Evolutionary conservation across 495 filamentous ascomycete genomes (phyloP), one percentile per base, ranked within the genome.

Genomic region (Talaromyces wortmannii): DNA sequence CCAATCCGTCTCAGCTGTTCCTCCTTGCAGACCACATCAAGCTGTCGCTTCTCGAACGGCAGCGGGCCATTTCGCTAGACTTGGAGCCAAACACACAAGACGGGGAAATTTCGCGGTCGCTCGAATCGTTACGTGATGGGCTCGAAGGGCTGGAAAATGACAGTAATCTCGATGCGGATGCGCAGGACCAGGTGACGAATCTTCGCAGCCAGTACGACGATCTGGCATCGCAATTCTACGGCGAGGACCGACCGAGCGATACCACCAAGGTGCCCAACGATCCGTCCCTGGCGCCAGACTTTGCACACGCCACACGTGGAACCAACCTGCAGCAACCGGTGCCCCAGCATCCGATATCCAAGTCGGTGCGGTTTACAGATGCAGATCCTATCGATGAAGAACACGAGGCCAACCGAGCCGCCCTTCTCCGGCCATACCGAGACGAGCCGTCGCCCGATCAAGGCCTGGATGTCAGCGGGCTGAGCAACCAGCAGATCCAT

Each of bases 301-400:
- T 92, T 68, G 74, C 82, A 56, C 78, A 82, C 63, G 85, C 88
- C 48, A 75, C 73, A 48, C 58, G 52, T 15, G 63, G 65, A 49
- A 58, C 74, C 13, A 70, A 73, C 54, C 67, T 78, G 50, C 76
- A 77, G 62, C 73, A 73, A 53, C 71, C 77, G 15, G 61, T 72
- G 56, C 72, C 75, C 45, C 77, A 76, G 58, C 75, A 76, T 52
- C 74, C 72, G 32, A 58, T 66, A 12, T 76, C 80, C 51, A 96
- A 95, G 70, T 89, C 87, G 6, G 92, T 98, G n/a, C 89, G 92
- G 30, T 98, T 98, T 78, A 84, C 81, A 58, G 91, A 95, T 63
- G 77, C 79, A 36, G 80, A 80, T 4, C 67, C 78, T 43, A 62
- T 69, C 40, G 67, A 77, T 36, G 70, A 73, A 8, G 72, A 80